phyloP scores from a whole-genome alignment of 2,329 filamentous ascomycete species.

The Penicillium hesseltinei region DNA sequence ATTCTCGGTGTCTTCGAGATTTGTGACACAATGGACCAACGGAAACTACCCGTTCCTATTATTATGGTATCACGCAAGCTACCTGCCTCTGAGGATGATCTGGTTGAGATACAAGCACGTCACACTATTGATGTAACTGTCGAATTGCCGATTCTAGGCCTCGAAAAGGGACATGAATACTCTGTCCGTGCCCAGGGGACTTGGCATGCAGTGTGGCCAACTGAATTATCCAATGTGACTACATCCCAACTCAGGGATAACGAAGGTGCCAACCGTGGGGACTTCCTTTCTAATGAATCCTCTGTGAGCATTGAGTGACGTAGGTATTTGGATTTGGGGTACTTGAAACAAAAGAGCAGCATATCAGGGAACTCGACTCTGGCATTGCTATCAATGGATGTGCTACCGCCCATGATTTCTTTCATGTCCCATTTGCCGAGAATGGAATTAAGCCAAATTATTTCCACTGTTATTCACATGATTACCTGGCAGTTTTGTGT shows the following conservation, averaged over 20 bases:
- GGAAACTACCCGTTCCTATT: slow-evolving; percentile 26
- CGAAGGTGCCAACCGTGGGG: slow-evolving; percentile 18
- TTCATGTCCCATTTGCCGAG: not conserved
- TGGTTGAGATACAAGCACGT: slow-evolving; percentile 32
- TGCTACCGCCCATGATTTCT: no score
- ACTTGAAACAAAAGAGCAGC: not conserved
- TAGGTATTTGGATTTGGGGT: not conserved
- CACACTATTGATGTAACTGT: slow-evolving; percentile 24
- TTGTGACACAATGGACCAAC: slow-evolving; percentile 22
- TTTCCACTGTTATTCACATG: not conserved
- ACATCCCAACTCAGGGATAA: slow-evolving; percentile 22
- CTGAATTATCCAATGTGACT: slow-evolving; percentile 23
- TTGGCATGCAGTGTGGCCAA: slow-evolving; percentile 39
- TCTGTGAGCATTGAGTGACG: slow-evolving; percentile 14
- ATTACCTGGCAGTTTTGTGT: not conserved
- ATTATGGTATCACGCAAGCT: slow-evolving; percentile 37
- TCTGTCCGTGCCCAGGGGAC: slow-evolving; percentile 32
- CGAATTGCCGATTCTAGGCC: slow-evolving; percentile 26
- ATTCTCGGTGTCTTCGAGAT: slow-evolving; percentile 34
- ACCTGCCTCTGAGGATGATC: slow-evolving; percentile 29
- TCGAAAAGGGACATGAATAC: slow-evolving; percentile 35
- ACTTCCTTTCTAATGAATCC: slow-evolving; percentile 27
- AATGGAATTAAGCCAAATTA: not conserved
- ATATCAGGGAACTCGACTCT: not conserved
- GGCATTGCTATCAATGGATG: not conserved